phyloP scores from a whole-genome alignment of 2,329 filamentous ascomycete genomes.

The Aspergillus nomiae region DNA sequence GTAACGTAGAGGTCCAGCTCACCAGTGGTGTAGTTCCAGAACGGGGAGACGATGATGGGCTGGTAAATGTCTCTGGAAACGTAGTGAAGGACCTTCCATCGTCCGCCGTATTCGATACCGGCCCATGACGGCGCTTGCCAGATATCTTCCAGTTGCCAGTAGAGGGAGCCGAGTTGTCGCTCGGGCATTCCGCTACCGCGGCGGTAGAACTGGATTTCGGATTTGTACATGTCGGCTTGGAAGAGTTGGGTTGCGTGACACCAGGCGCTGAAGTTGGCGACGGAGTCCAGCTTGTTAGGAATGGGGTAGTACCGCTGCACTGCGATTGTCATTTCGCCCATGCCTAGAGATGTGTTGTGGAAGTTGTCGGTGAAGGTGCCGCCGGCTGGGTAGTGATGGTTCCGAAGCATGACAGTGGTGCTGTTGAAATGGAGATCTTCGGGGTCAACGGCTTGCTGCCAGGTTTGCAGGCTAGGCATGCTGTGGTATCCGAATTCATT shows the following conservation, averaged over 20 bases:
- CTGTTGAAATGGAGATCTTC: slow-evolving; percentile 61
- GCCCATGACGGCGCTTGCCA: slow-evolving; percentile 68
- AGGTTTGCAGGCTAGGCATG: slow-evolving; percentile 63
- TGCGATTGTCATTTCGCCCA: slow-evolving; percentile 61
- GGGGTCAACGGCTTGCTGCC: slow-evolving; percentile 56
- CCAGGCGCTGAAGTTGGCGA: slow-evolving; percentile 65
- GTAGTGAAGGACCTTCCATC: slow-evolving; percentile 66
- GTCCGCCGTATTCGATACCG: slow-evolving; percentile 62
- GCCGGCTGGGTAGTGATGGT: slow-evolving; percentile 61
- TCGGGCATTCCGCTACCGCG: slow-evolving; percentile 60
- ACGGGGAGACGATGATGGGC: slow-evolving; percentile 61
- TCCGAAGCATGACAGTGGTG: slow-evolving; percentile 56
- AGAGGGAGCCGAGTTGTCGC: slow-evolving; percentile 61
- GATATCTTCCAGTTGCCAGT: slow-evolving; percentile 68
- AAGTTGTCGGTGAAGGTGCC: slow-evolving; percentile 52
- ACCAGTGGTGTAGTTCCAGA: slow-evolving; percentile 55
- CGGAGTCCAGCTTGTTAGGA: slow-evolving; percentile 54
- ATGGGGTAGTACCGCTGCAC: slow-evolving; percentile 59
- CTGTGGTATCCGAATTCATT: slow-evolving; percentile 67
- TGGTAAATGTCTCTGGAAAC: slow-evolving; percentile 60
- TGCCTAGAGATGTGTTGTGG: slow-evolving; percentile 33
- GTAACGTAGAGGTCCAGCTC: slow-evolving; percentile 58
- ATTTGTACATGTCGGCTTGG: slow-evolving; percentile 64
- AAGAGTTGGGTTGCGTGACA: slow-evolving; percentile 64
- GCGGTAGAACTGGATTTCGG: slow-evolving; percentile 64